Conservation (phyloP, 768 basidiomycete genomes). For the Fibroporia radiculosa region DNA sequence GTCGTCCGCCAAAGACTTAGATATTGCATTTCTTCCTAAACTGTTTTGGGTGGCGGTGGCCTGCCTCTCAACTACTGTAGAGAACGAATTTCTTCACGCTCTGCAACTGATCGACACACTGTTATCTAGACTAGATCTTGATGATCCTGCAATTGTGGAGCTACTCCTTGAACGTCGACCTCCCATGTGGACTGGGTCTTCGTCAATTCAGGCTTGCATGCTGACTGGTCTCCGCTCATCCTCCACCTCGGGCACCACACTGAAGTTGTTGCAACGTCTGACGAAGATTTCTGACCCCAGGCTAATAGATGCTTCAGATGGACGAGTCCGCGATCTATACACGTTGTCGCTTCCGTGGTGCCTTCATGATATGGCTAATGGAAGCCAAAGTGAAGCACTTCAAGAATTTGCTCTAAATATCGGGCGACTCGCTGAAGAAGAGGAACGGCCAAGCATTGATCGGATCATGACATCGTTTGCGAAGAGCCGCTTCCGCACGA, state of each 20-base stretch:
- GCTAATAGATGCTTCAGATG: conserved; percentile 63
- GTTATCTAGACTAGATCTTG: conserved; percentile 61
- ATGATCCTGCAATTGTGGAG: conserved; percentile 61
- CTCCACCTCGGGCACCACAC: conserved; percentile 54
- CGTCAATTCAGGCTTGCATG: conserved; percentile 62
- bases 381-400: conserved; percentile 49
- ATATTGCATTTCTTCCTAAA: conserved; percentile 62
- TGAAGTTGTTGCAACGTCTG: conserved; percentile 59
- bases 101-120: conserved; percentile 58
- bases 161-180: conserved; percentile 64
- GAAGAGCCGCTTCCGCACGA: conserved; percentile 80
- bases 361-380: conserved; percentile 67
- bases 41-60: conserved; percentile 85
- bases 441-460: conserved; percentile 70
- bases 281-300: conserved; percentile 51
- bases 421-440: conserved; percentile 58
- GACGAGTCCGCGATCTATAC: conserved; percentile 76
- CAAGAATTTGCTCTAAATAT: conserved; percentile 70
- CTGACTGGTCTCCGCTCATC: conserved; percentile 78
- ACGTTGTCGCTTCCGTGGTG: conserved; percentile 84
- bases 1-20: conserved; percentile 46
- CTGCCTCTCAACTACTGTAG: conserved; percentile 74
- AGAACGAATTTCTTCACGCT: conserved; percentile 68
- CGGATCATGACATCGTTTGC: conserved; percentile 88
- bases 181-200: conserved; percentile 56